Evolutionary conservation across 2,329 filamentous ascomycete genomes (phyloP).

Genomic region (Colletotrichum sansevieriae): DNA sequence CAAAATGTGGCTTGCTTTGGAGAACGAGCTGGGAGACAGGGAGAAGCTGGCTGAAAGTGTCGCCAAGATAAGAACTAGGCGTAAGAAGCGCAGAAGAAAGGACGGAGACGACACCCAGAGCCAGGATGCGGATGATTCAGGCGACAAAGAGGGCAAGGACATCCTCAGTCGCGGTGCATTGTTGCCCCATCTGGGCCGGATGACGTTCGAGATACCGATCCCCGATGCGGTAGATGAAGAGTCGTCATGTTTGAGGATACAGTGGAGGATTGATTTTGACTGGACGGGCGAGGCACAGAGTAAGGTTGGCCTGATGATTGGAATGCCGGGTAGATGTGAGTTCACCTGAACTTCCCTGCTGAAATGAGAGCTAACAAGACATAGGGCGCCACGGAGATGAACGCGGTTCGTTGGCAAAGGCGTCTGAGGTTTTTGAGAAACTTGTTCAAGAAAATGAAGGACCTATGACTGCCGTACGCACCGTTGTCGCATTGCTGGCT

Average conservation of each 20-base stretch:
- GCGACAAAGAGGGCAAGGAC: slow-evolving; percentile 11
- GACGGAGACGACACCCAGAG: slow-evolving; percentile 41
- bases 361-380: slow-evolving; percentile 34
- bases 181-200: slow-evolving; percentile 66
- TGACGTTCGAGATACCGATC: slow-evolving; percentile 60
- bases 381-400: slow-evolving; percentile 73
- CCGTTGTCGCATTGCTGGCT: slow-evolving; percentile 70
- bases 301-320: slow-evolving; percentile 65
- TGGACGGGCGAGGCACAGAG: slow-evolving; percentile 80
- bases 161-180: slow-evolving; percentile 57
- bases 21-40: slow-evolving; percentile 58
- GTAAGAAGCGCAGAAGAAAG: slow-evolving; percentile 43
- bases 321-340: slow-evolving; percentile 74
- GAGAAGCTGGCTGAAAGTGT: slow-evolving; percentile 50
- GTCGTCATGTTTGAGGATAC: slow-evolving; percentile 63
- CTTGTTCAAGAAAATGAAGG: slow-evolving; percentile 68
- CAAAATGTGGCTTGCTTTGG: slow-evolving; percentile 70
- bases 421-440: slow-evolving; percentile 72
- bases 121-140: slow-evolving; percentile 42
- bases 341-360: slow-evolving; percentile 42
- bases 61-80: slow-evolving; percentile 47
- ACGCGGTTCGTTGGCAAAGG: slow-evolving; percentile 65
- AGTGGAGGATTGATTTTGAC: slow-evolving; percentile 76
- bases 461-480: slow-evolving; percentile 68
- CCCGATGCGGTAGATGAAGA: slow-evolving; percentile 51